Conservation (phyloP, 176 grass and related monocot genomes). For the Phoenix roebelenii region DNA sequence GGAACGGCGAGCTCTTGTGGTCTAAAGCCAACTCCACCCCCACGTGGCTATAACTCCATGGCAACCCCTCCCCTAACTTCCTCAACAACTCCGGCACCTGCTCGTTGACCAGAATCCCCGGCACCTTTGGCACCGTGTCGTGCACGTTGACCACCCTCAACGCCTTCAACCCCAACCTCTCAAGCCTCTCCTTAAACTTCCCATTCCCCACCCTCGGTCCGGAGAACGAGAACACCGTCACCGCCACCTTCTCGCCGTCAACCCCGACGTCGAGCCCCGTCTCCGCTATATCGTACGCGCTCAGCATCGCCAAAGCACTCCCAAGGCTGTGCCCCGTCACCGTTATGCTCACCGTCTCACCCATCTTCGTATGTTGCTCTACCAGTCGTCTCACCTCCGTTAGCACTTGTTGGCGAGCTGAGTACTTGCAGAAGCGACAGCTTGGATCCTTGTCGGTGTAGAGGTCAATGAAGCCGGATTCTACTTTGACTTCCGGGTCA, state of each 20-base stretch:
- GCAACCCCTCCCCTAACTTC: slow-evolving; percentile 35
- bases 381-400: slow-evolving; percentile 57
- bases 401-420: slow-evolving; percentile 68
- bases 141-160: slow-evolving; percentile 80
- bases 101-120: slow-evolving; percentile 75
- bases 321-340: slow-evolving; percentile 82
- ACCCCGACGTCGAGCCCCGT: slow-evolving; percentile 16
- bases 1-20: slow-evolving; percentile 68
- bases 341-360: slow-evolving; percentile 67
- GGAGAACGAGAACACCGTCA: slow-evolving; percentile 68
- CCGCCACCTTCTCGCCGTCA: slow-evolving; percentile 13
- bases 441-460: slow-evolving; percentile 64
- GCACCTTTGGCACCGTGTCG: slow-evolving; percentile 67
- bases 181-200: slow-evolving; percentile 56
- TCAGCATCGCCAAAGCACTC: slow-evolving; percentile 61
- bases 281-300: slow-evolving; percentile 83
- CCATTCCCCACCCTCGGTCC: slow-evolving; percentile 71
- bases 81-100: slow-evolving; percentile 35
- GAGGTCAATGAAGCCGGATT: slow-evolving; percentile 65
- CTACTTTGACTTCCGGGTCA: slow-evolving; percentile 52
- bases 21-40: slow-evolving; percentile 60
- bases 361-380: slow-evolving; percentile 15
- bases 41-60: slow-evolving; percentile 76
- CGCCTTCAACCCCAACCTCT: slow-evolving; percentile 52
- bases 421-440: slow-evolving; percentile 96